Evolutionary conservation across 2,329 filamentous ascomycete genomes (phyloP), one percentile per base, ranked within the genome.

Genomic region (Dactylellina leptospora): DNA sequence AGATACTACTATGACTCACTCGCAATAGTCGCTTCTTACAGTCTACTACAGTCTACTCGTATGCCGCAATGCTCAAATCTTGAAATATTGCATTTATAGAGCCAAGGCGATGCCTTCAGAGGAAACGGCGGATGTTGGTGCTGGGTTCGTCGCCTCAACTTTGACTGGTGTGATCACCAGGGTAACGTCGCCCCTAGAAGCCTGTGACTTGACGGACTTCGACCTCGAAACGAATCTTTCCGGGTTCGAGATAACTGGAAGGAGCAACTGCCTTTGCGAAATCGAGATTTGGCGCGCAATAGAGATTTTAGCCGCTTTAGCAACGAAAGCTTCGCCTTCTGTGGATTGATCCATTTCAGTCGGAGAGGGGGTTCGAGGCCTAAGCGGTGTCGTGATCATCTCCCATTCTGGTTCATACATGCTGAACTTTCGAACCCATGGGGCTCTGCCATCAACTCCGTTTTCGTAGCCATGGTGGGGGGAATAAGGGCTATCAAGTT

Each of bases 271-370:
- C 16, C 85, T 82, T 78, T 89, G 88, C 10, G 86, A 88, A 23
- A 90, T 81, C 74, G 85, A 88, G 74, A 90, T 88, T 77, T 90
- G 87, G 1, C 88, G 82, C 0, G 87, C 87, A 75, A 90, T 89
- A 1, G 87, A 89, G 47, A 88, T 82, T 78, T 89, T 85, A 2
- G 88, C 86, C 1, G 87, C 85, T 44, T 83, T 83, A 74, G 84
- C 83, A 11, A 85, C 78, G 4, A 80, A 81, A 20, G 78, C 78
- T 74, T 83, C 81, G 0, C 79, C 56, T 27, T 83, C 81, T 9
- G 78, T 76, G 8, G 79, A 79, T 62, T 76, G 77, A 4, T 78
- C 75, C 4, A 80, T 79, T 0, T 79, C 78, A 2, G 78, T 75
- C 2, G 79, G 79, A 6, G 79, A 78, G 0, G 77, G 77, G 4